Evolutionary conservation across 164 flowering plant species (phyloP), one percentile per base, ranked within the genome.

Genomic region (Liriodendron chinense): DNA sequence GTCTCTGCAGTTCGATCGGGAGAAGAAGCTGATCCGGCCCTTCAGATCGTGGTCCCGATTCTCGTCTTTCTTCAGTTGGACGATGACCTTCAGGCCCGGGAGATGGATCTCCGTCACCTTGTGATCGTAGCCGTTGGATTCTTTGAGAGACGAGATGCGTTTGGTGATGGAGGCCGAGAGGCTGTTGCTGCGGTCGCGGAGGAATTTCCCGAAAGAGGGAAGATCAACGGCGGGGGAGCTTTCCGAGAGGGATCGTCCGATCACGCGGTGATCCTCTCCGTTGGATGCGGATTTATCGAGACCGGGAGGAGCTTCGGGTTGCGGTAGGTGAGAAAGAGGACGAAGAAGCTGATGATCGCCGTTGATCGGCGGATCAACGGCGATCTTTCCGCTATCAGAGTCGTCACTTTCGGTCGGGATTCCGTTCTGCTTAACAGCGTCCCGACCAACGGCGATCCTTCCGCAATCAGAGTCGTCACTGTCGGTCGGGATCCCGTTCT

Each of bases 1-100:
- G 61, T 95, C 98, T 49, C 99, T 76, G 84, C 98, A 92, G 43
- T 89, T 88, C 7, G 98, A 92, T 75, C 94, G 80, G 8, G 99
- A 89, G 78, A 92, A 96, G 85, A 96, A 94, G 82, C 86, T 89
- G 62, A 94, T 80, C 34, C 92, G 80, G 0, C 99, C 99, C 73
- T 80, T 89, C 7, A 66, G 69, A 26, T 66, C 28, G 18, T 26
- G 69, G 34, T 68, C 47, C 48, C 16, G 47, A 34, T 68, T 13
- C 65, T 73, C 84, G 4, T 79, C 72, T 3, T 69, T 7, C 68
- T 83, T 84, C 7, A 74, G 72, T 75, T 82, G 82, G 56, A 94
- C 97, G 7, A 87, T 78, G 64, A 94, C 99, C 78, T 90, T 90
- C 7, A 91, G 53, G 1, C 97, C 98, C 0, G 91, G 81, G 64